These are phyloP conservation scores for Colletotrichum karsti DNA, from an alignment of 2,329 filamentous ascomycete genomes.

Conservation along the genomic window DNA sequence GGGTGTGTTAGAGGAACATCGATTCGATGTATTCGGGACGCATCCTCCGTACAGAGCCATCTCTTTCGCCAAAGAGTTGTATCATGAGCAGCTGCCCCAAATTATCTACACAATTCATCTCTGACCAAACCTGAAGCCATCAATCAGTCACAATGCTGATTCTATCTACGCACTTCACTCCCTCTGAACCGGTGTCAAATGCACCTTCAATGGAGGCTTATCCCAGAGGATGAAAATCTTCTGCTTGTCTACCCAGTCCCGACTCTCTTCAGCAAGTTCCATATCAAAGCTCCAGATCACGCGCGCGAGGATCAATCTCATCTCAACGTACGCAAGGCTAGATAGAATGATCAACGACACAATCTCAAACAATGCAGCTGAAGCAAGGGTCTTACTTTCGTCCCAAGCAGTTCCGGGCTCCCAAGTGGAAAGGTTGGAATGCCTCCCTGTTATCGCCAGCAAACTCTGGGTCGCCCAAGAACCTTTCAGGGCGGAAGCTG, in stretches of 20 bases:
- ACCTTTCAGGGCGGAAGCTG: constrained; percentile 5
- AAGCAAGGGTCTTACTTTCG: not conserved
- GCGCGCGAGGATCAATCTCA: constrained; percentile 55
- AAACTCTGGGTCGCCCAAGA: not conserved
- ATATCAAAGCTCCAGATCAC: constrained; percentile 60
- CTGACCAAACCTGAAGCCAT: too few species aligned
- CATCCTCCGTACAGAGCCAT: too few species aligned
- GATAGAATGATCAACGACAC: not conserved
- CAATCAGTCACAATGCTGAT: not conserved
- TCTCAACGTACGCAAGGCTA: constrained; percentile 58
- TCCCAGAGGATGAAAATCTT: constrained; percentile 47
- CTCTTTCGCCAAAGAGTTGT: too few species aligned
- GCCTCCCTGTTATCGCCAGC: constrained; percentile 45
- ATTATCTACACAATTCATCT: too few species aligned
- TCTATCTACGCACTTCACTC: too few species aligned
- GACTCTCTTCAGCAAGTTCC: constrained; percentile 44
- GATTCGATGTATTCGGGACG: too few species aligned
- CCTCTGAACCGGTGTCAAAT: not conserved
- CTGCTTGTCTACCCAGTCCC: constrained; percentile 47
- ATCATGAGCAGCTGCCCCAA: too few species aligned
- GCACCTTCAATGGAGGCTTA: constrained; percentile 2
- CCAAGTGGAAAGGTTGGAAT: constrained; percentile 51
- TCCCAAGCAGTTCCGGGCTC: not conserved
- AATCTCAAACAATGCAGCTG: not conserved
- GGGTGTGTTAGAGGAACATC: too few species aligned